Base-by-base conservation (phyloP, 208 protist genomes). In the Leishmania aethiopica region DNA sequence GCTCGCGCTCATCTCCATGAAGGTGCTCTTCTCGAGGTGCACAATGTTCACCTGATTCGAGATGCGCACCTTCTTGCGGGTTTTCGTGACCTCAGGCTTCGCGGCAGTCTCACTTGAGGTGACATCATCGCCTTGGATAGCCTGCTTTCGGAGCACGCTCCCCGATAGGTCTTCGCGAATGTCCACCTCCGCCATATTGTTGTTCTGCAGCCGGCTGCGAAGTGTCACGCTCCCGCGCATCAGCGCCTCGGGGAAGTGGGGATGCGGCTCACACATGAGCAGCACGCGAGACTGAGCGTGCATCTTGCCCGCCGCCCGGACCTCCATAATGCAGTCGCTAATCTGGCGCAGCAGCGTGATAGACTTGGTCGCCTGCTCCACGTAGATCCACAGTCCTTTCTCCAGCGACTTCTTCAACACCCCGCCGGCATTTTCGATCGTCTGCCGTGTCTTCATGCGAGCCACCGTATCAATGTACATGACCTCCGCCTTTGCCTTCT, bases 181-280 rank as follows among this genome's bases (percentile, higher is more conserved):
- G 51, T 96, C 81, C 40, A 94, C 88, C 71, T 94, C 90, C 8
- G 89, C 88, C 32, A 84, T 84, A 77, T 87, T 92, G 80, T 88
- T 90, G 69, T 82, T 84, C 75, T 93, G 88, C 42, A 97, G 87
- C 17, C 89, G 90, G 83, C 94, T 89, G 79, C 94, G 94, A 64
- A 97, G 89, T 40, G 94, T 97, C 37, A 97, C 88, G 57, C 86
- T 89, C 67, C 88, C 87, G 55, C 91, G 86, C 84, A 97, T 92
- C 72, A 97, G 88, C 42, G 78, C 86, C 80, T 95, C 92, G 40
- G 94, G 94, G 81, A 97, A 97, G 86, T 97, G 94, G 47, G 94
- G 94, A 75, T 97, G 94, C 22, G 94, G 94, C 86, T 97, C 94
- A 84, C 94, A 96, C 94, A 97, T 97, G 64, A 97, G 91, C 84